phyloP scores from a whole-genome alignment of 257 asterid species.

The Forsythia viridissima region DNA sequence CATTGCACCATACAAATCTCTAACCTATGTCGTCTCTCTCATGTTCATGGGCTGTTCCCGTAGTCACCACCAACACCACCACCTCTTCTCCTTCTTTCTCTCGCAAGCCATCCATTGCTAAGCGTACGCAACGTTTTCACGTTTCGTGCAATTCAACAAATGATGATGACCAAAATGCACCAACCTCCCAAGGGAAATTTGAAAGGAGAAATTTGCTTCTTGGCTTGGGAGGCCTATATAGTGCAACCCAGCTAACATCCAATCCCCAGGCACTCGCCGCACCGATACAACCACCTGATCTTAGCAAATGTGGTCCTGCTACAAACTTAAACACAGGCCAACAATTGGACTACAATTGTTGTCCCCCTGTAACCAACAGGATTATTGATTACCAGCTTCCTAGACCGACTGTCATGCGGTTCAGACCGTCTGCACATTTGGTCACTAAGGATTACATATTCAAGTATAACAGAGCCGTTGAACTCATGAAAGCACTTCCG shows the following conservation, averaged over 20 bases:
- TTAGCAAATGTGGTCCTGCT: conserved; percentile 29
- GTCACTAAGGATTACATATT: conserved; percentile 7
- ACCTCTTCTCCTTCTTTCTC: neutral
- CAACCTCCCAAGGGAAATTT: no score
- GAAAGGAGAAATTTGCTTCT: conserved; percentile 45
- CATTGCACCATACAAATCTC: neutral
- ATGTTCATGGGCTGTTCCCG: neutral
- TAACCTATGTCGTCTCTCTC: conserved; percentile 26
- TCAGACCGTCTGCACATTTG: conserved; percentile 30
- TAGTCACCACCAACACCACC: neutral
- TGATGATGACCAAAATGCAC: neutral
- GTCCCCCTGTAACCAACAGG: conserved; percentile 6
- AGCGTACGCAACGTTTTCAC: conserved; percentile 13
- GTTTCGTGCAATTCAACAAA: conserved; percentile 8
- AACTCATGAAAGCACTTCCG: conserved; percentile 35
- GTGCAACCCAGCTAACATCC: conserved; percentile 29
- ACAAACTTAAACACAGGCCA: neutral
- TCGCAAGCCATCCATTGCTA: conserved; percentile 30
- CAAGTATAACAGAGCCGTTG: conserved; percentile 38
- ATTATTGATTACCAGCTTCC: conserved; percentile 32
- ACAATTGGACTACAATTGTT: conserved; percentile 24
- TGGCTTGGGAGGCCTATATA: conserved; percentile 44
- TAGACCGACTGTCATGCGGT: neutral
- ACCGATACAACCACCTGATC: conserved; percentile 22
- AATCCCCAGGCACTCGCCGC: conserved; percentile 22